A percentile compares a stretch with the other conserved stretches of the same genome.
These are phyloP conservation scores for Epicoccum nigrum DNA, from an alignment of 2,329 filamentous ascomycete genomes.

Conservation along the genomic window DNA sequence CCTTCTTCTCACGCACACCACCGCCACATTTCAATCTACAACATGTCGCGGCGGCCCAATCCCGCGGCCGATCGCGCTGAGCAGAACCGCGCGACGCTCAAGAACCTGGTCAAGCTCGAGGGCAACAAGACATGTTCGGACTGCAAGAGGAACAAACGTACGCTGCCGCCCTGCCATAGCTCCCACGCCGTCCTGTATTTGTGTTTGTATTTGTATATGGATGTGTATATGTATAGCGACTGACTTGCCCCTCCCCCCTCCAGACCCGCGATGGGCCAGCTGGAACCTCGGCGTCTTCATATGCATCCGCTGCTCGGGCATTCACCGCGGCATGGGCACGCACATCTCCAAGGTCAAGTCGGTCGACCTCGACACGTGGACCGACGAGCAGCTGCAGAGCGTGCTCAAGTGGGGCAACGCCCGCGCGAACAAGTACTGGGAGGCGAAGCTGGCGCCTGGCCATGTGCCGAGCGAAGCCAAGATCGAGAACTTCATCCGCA, in stretches of 20 bases:
- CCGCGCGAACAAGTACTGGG: slow-evolving; percentile 98
- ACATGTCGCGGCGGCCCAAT: slow-evolving; percentile 82
- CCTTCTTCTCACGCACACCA: background rate
- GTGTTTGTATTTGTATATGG: too few species aligned
- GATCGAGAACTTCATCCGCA: slow-evolving; percentile 99
- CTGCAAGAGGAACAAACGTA: slow-evolving; percentile 98
- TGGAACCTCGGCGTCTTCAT: slow-evolving; percentile 98
- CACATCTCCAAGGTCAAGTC: slow-evolving; percentile 98
- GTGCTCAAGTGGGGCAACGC: slow-evolving; percentile 95
- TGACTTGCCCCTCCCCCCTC: slow-evolving; percentile 21
- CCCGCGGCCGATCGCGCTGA: slow-evolving; percentile 85
- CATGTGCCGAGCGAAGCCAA: slow-evolving; percentile 95
- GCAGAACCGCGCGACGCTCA: slow-evolving; percentile 92
- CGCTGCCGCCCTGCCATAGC: slow-evolving; percentile 35
- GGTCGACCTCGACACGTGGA: slow-evolving; percentile 97
- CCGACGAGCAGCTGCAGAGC: slow-evolving; percentile 94
- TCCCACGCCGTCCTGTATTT: too few species aligned
- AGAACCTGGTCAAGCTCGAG: slow-evolving; percentile 92
- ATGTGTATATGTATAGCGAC: slow-evolving; percentile 16
- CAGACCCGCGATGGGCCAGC: slow-evolving; percentile 97
- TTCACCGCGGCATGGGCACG: slow-evolving; percentile 98
- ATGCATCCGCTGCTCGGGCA: slow-evolving; percentile 97
- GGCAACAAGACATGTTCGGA: slow-evolving; percentile 96
- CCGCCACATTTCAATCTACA: slow-evolving; percentile 34
- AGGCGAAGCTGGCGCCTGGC: slow-evolving; percentile 86